A percentile compares a stretch with the other conserved stretches of the same genome.
phyloP scores from a whole-genome alignment of 257 asterid species.

The Solanum pimpinellifolium region DNA sequence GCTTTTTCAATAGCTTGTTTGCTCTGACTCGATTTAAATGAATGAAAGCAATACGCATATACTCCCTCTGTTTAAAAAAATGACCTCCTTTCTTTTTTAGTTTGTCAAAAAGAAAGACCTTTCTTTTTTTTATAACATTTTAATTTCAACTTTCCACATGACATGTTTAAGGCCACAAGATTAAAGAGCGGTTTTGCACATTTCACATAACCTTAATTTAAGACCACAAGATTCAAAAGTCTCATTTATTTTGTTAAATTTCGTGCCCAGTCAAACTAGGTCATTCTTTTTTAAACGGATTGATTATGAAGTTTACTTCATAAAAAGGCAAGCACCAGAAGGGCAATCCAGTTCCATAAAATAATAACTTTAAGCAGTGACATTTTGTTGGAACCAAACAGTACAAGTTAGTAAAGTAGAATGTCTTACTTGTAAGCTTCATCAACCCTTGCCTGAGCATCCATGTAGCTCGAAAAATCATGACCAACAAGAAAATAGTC shows the following conservation, averaged over 20 bases:
- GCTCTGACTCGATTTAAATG: background rate
- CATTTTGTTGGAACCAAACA: background rate
- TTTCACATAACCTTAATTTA: no score
- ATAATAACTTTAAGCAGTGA: background rate
- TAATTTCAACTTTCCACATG: no score
- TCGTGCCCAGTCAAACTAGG: no score
- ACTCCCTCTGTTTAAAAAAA: no score
- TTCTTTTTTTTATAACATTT: no score
- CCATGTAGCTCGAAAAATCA: slow-evolving; percentile 88
- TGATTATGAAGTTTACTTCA: background rate
- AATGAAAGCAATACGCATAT: background rate
- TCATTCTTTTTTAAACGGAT: no score
- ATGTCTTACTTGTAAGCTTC: slow-evolving; percentile 86
- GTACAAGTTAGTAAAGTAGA: background rate
- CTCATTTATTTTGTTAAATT: no score
- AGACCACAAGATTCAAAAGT: no score
- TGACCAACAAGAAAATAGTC: slow-evolving; percentile 91
- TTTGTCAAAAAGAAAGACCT: no score
- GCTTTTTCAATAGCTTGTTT: background rate
- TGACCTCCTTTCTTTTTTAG: no score
- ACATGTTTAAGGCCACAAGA: no score
- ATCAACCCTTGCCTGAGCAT: slow-evolving; percentile 75
- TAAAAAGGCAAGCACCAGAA: background rate
- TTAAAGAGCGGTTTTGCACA: no score
- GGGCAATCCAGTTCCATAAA: background rate